Conservation (phyloP, 192 early-diverging fungal species). For the Allomyces macrogynus region DNA sequence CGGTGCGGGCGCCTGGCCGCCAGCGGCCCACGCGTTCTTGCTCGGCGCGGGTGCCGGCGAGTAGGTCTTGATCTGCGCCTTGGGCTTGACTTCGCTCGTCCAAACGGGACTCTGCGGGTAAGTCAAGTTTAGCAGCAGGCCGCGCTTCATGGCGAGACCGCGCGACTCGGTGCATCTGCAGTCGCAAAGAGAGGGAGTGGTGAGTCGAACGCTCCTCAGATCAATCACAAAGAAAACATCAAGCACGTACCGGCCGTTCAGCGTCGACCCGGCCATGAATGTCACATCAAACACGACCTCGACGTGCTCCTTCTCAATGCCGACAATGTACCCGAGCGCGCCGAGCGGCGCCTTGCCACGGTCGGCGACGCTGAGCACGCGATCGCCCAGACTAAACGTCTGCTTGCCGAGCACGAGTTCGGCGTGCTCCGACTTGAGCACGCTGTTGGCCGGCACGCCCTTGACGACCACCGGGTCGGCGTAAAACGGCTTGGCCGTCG, state of each 20-base stretch:
- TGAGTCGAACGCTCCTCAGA: neutral
- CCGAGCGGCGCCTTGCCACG: constrained; percentile 59
- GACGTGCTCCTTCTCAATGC: constrained; percentile 45
- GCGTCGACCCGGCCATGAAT: constrained; percentile 54
- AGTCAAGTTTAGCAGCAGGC: constrained; percentile 53
- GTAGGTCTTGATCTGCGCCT: neutral
- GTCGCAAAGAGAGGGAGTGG: neutral
- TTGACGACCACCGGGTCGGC: constrained; percentile 20
- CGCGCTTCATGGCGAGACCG: constrained; percentile 42
- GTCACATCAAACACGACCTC: constrained; percentile 75
- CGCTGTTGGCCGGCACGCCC: constrained; percentile 24
- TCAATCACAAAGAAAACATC: constrained; percentile 5
- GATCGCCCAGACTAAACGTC: constrained; percentile 66
- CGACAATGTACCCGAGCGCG: constrained; percentile 65
- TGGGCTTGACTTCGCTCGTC: neutral
- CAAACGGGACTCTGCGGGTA: constrained; percentile 18
- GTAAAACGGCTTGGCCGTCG: neutral
- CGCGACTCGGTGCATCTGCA: constrained; percentile 43
- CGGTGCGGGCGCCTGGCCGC: neutral
- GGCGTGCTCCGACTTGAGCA: constrained; percentile 65
- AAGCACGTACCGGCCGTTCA: constrained; percentile 48
- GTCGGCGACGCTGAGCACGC: constrained; percentile 52
- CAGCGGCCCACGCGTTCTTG: neutral
- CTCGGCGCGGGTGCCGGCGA: neutral
- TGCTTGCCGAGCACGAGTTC: constrained; percentile 49